Base-by-base conservation (phyloP, 2,329 filamentous ascomycete genomes). In the Catunica adiposa region DNA sequence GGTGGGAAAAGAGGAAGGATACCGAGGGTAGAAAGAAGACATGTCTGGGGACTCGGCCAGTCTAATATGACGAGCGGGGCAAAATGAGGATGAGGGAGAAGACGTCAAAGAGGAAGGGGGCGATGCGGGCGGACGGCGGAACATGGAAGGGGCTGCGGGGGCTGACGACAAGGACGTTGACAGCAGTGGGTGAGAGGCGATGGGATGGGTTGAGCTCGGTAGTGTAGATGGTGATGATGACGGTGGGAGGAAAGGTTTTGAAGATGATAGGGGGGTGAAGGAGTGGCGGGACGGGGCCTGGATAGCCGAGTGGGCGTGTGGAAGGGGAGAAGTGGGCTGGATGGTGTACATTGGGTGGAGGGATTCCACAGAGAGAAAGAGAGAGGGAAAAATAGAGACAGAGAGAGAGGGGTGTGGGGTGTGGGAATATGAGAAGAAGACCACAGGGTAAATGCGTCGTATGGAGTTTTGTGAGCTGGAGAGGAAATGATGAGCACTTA, bases 11-110 rank as follows among this genome's bases (percentile, higher is more conserved):
- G 22, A 26, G 25, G 26, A 22, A 29, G 23, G 25, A 48, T 58
- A 55, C 25, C 51, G 31, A 29, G 15, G 54, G 51, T 51, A 31
- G 51, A 40, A 40, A 40, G 34, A 53, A 25, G 51, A 31, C 17
- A 53, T 38, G 17, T 53, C 34, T 11, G 51, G 31, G 23, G 44
- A 48, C 3, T 48, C 44, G 22, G 17, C 22, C 22, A 25, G 44
- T 48, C 44, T 23, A 48, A 48, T 48, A 26, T 48, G 44, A n/a
- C 44, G 23, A 48, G 44, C 8, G 44, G 44, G 20, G 15, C 44
- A 22, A 23, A 25, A 22, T 9, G 44, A 25, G n/a, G 44, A 26
- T 14, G 20, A 48, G 7, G 44, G 44, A 23, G 44, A 48, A 2
- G 44, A 48, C 11, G 44, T 48, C 11, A 25, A 14, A n/a, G 44